Evolutionary conservation across 306 rosid species (phyloP).

Genomic region (Vicia villosa): DNA sequence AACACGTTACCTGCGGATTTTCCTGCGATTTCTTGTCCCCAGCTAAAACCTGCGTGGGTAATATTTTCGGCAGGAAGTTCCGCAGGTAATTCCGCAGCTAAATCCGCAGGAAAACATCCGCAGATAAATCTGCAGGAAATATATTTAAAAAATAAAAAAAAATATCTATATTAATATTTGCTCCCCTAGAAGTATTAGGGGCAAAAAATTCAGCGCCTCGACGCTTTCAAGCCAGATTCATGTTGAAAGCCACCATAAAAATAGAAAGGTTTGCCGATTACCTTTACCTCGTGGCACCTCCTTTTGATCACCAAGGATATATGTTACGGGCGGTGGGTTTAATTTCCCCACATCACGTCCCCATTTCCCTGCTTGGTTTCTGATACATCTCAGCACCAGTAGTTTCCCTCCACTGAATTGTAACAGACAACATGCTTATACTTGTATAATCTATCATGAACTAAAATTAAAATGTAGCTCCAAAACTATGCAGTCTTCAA

Average conservation of each 20-base stretch:
- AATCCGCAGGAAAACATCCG: no score
- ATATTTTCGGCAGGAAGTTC: no score
- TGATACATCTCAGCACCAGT: neutral
- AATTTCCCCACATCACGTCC: conserved; percentile 5
- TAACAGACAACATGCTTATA: conserved; percentile 20
- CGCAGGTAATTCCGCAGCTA: no score
- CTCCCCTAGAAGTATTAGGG: no score
- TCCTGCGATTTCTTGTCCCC: no score
- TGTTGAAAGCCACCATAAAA: neutral
- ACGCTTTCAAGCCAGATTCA: no score
- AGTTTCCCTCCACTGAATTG: conserved; percentile 7
- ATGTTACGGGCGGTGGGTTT: neutral
- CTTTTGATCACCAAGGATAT: neutral
- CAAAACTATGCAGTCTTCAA: conserved; percentile 46
- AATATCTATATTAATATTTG: no score
- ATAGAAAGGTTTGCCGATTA: neutral
- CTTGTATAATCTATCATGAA: neutral
- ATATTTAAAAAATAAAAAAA: no score
- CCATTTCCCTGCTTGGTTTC: neutral
- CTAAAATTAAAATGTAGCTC: conserved; percentile 22
- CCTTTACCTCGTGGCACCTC: neutral
- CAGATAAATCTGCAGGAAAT: no score
- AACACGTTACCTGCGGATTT: no score
- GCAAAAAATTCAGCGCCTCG: no score
- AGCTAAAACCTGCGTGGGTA: no score